Conservation (phyloP, 2,329 filamentous ascomycete genomes). For the Ophiostoma perfectum region DNA sequence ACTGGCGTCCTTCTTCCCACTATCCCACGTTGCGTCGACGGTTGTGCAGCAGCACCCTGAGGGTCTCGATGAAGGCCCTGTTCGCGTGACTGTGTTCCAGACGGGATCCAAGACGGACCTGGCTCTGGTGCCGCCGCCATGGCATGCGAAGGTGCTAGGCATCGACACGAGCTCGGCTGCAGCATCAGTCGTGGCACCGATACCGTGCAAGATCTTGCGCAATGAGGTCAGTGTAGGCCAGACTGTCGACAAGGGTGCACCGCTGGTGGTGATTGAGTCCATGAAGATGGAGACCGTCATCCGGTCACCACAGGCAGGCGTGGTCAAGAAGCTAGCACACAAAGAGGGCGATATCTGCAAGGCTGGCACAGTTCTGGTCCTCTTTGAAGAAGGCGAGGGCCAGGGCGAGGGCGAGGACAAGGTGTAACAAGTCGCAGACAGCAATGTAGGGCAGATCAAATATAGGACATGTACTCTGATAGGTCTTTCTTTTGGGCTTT, state of each 20-base stretch:
- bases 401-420: neutral
- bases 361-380: constrained; percentile 66
- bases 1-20: constrained; percentile 72
- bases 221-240: constrained; percentile 84
- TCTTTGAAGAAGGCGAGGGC: constrained; percentile 52
- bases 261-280: constrained; percentile 83
- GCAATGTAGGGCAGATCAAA: neutral
- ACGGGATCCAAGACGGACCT: constrained; percentile 56
- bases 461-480: neutral
- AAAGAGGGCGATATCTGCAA: constrained; percentile 75
- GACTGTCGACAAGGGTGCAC: constrained; percentile 74
- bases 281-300: constrained; percentile 92
- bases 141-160: constrained; percentile 84
- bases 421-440: neutral
- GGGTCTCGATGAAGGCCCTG: constrained; percentile 32
- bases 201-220: constrained; percentile 93
- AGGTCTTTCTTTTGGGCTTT: neutral
- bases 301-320: constrained; percentile 65
- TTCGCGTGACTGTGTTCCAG: constrained; percentile 74
- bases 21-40: constrained; percentile 72
- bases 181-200: constrained; percentile 83
- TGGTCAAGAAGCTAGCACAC: constrained; percentile 67
- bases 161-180: constrained; percentile 60
- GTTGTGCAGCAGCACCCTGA: constrained; percentile 53
- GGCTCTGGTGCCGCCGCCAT: constrained; percentile 58